Evolutionary conservation across 2,329 filamentous ascomycete genomes (phyloP), one percentile per base, ranked within the genome.

Genomic region (Xylariaceae sp.): DNA sequence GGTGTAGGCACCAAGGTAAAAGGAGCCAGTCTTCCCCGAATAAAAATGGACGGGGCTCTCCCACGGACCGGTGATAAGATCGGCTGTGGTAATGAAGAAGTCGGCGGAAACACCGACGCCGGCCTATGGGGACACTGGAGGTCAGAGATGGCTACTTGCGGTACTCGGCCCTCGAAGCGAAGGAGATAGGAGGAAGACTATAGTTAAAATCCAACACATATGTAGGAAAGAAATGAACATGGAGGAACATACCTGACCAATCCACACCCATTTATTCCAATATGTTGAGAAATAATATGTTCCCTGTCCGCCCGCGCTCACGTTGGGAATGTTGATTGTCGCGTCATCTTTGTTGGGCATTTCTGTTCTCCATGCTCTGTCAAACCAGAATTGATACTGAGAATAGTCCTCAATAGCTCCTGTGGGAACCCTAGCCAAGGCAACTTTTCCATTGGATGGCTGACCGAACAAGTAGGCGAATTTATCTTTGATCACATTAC

Each of bases 401-500:
- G 62, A 62, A 15, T 15, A 23, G 10, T 68, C 62, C 58, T 69
- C 66, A 18, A 69, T 62, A 18, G 56, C 57, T 35, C 18, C 61
- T 11, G 56, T 55, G n/a, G 61, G 55, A 15, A 67, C 66, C 48
- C 59, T 62, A 13, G 67, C 67, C 42, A 69, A 54, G 35, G 59
- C 56, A 18, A 68, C 54, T 18, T 50, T 44, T 5, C 60, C 61
- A 9, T 64, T 59, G n/a, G 62, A 57, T 13, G 64, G 55, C 51
- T 55, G 37, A 9, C 59, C 67, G 44, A 64, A 69, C 5, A 69
- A 55, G 53, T 69, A 68, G 11, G 62, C 66, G 10, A 53, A 58
- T 44, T 58, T 64, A 39, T 67, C 60, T 39, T 57, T 42, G 2
- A 68, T 56, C n/a, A 69, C 58, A 45, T 58, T 61, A 5, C 67